Base-by-base conservation (phyloP, 495 filamentous ascomycete species). In the Aspergillus bertholletiae region DNA sequence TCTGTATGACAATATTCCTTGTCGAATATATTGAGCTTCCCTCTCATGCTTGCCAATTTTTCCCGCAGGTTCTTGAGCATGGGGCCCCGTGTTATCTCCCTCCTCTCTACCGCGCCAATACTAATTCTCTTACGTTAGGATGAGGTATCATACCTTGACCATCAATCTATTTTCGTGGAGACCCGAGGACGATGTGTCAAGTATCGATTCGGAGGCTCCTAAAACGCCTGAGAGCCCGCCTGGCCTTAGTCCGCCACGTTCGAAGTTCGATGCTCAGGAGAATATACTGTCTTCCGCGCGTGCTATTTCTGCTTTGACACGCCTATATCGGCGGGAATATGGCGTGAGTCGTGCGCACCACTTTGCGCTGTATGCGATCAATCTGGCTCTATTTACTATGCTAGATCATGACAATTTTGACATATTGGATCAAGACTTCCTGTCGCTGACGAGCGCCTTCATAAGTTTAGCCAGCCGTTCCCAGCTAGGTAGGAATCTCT, bases 301-400 rank as follows among this genome's bases (percentile, higher is more conserved):
- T 3, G 55, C 54, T 2, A 78, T 78, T 7, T 64, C 71, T 5
- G 48, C 49, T 9, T 65, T 78, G 1, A 59, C 67, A 1, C 65
- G 62, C 18, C 56, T 71, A 2, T 68, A 75, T 26, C 64, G 68
- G 3, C 62, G 64, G 9, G 70, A 76, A 35, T 75, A 65, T 47
- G 71, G 74, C 8, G 54, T 76, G 43, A 71, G 56, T 23, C 70
- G 72, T 23, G 70, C 71, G 6, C 75, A 78, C 54, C 65, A 71
- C 20, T 78, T 74, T 41, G 68, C 73, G 12, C 59, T 78, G 55
- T 78, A 74, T 44, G 72, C 73, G 2, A 72, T 78, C 49, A 78
- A 73, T 30, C 63, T 78, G 12, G 75, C 73, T 8, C 55, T 78
- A 3, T 78, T 76, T 54, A 63, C 67, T 0, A 51, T 78, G 58